A percentile compares a stretch with the other conserved stretches of the same genome.
phyloP scores from a whole-genome alignment of 331 rosid genomes.

The Dryas integrifolia region DNA sequence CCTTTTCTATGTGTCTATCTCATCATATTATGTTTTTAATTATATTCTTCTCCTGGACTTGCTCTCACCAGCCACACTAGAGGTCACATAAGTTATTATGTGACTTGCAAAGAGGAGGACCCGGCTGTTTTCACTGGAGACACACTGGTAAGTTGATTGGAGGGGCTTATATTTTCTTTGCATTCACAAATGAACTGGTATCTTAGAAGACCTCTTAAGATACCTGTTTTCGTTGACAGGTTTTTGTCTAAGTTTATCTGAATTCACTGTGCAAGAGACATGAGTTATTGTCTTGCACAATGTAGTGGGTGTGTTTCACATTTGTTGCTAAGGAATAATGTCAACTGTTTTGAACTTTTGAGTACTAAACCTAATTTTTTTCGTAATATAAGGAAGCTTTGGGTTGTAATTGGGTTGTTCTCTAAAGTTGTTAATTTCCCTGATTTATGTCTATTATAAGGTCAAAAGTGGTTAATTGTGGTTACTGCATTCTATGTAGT shows the following conservation, averaged over 20 bases:
- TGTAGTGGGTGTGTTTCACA: not conserved
- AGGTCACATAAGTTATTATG: constrained; percentile 89
- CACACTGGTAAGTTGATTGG: constrained; percentile 62
- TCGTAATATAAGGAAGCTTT: not conserved
- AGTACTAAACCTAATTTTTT: not conserved
- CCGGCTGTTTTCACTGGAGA: constrained; percentile 97
- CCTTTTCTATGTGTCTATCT: not conserved
- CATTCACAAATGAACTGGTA: constrained; percentile 7
- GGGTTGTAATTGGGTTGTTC: not conserved
- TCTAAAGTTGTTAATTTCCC: not conserved
- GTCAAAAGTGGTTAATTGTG: not conserved
- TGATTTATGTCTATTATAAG: constrained; percentile 17
- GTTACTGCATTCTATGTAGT: constrained; percentile 42
- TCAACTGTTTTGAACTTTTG: not conserved
- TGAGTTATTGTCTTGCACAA: not conserved
- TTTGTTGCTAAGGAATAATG: not conserved
- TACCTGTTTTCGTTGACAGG: not conserved
- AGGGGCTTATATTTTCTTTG: constrained; percentile 12
- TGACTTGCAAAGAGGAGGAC: constrained; percentile 65
- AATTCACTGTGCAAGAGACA: not conserved
- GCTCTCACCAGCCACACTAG: constrained; percentile 75
- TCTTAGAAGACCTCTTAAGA: not conserved
- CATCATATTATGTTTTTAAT: constrained; percentile 14
- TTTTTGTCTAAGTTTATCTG: not conserved
- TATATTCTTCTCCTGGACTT: constrained; percentile 25